Evolutionary conservation across 305 asterid genomes (phyloP).

Genomic region (Lippia alba): DNA sequence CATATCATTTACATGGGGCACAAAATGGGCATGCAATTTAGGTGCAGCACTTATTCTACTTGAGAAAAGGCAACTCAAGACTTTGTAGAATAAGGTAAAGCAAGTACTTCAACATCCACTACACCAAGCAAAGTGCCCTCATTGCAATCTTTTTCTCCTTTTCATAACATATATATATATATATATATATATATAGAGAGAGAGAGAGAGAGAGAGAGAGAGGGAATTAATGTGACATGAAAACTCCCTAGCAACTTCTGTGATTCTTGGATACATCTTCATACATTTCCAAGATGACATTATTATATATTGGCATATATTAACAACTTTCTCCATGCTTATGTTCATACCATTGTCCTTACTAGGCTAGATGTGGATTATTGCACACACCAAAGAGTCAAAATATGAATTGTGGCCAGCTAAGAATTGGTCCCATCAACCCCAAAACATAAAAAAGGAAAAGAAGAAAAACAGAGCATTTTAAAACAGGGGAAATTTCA

Average conservation of each 20-base stretch:
- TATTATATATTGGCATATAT: no score
- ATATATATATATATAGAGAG: not conserved
- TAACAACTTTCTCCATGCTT: no score
- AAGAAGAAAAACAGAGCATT: no score
- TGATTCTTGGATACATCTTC: not conserved
- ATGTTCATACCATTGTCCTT: not conserved
- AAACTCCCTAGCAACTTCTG: not conserved
- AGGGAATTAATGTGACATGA: not conserved
- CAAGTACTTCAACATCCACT: conserved; percentile 2
- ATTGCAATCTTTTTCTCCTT: not conserved
- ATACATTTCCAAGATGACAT: not conserved
- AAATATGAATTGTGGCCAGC: not conserved
- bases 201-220: no score
- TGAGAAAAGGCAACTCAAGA: conserved; percentile 18
- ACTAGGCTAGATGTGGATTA: conserved; percentile 4
- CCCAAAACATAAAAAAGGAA: no score
- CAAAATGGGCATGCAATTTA: conserved; percentile 7
- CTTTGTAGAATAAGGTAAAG: not conserved
- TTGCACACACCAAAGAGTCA: not conserved
- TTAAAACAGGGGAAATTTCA: no score
- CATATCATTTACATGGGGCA: conserved; percentile 30
- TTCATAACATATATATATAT: not conserved
- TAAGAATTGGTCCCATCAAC: conserved; percentile 13
- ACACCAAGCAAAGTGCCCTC: not conserved
- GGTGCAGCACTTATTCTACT: conserved; percentile 23